Conservation (phyloP, 176 grass and related monocot genomes). For the Cymbopogon citratus region DNA sequence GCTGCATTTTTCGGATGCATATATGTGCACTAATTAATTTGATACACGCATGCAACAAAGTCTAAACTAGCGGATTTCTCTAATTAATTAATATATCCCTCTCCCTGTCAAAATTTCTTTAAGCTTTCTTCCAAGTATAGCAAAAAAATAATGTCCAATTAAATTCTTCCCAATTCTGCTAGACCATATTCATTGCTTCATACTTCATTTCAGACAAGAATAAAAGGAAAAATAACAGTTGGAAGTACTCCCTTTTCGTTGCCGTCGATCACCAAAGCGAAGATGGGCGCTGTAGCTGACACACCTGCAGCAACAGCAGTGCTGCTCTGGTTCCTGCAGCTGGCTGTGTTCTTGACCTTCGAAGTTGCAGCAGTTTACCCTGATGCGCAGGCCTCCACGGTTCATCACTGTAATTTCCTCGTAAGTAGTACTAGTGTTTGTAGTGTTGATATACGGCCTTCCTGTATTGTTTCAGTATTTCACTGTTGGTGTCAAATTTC, state of each 20-base stretch:
- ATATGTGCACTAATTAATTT: neutral
- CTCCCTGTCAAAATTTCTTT: neutral
- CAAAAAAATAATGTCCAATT: neutral
- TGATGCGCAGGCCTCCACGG: neutral
- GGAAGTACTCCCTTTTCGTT: too few species aligned
- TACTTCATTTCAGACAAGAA: neutral
- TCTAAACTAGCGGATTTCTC: neutral
- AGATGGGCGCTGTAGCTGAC: neutral
- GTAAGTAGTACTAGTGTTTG: neutral
- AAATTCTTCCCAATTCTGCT: neutral
- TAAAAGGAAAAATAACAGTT: neutral
- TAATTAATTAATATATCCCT: neutral
- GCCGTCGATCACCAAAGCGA: neutral
- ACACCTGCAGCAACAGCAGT: neutral
- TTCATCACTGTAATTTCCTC: neutral
- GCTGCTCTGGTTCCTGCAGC: neutral
- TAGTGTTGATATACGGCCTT: too few species aligned
- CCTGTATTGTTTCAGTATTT: too few species aligned
- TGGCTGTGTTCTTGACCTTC: neutral
- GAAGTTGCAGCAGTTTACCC: neutral
- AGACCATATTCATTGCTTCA: neutral
- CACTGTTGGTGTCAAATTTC: too few species aligned
- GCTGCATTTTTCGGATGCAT: neutral
- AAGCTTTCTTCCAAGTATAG: neutral
- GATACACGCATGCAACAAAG: neutral